Evolutionary conservation across 768 basidiomycete species (phyloP).

Genomic region (Gautieria morchelliformis): DNA sequence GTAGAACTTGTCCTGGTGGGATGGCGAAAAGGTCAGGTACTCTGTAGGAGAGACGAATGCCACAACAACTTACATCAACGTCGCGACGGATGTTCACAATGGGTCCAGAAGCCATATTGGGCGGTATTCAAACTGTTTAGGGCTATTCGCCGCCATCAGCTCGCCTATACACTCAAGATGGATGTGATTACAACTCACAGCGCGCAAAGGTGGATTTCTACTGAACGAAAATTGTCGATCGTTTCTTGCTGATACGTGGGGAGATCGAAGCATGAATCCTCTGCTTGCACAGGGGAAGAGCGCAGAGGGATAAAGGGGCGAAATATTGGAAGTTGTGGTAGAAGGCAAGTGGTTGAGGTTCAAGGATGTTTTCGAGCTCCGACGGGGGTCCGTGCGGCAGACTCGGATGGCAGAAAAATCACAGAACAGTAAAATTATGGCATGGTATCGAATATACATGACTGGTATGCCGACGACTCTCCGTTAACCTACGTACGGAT

Average conservation of each 20-base stretch:
- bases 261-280: constrained; percentile 93
- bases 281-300: constrained; percentile 52
- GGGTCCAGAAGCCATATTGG: constrained; percentile 73
- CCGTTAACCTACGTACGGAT: not conserved
- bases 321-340: not conserved
- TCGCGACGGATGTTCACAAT: constrained; percentile 91
- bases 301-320: not conserved
- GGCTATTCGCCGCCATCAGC: constrained; percentile 31
- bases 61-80: constrained; percentile 49
- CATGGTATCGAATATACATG: not conserved
- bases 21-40: not conserved
- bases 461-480: not conserved
- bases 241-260: constrained; percentile 62
- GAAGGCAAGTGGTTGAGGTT: not conserved
- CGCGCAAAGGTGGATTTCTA: constrained; percentile 32
- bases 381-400: not conserved
- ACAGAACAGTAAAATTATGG: not conserved
- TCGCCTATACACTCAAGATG: not conserved
- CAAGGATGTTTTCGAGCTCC: not conserved
- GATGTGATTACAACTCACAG: not conserved
- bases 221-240: constrained; percentile 40
- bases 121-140: constrained; percentile 36
- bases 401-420: not conserved
- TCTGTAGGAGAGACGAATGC: not conserved
- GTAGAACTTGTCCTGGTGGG: constrained; percentile 70